Evolutionary conservation across 1,284 basidiomycete species (phyloP), one percentile per base, ranked within the genome.

Genomic region (Ustilago curta): DNA sequence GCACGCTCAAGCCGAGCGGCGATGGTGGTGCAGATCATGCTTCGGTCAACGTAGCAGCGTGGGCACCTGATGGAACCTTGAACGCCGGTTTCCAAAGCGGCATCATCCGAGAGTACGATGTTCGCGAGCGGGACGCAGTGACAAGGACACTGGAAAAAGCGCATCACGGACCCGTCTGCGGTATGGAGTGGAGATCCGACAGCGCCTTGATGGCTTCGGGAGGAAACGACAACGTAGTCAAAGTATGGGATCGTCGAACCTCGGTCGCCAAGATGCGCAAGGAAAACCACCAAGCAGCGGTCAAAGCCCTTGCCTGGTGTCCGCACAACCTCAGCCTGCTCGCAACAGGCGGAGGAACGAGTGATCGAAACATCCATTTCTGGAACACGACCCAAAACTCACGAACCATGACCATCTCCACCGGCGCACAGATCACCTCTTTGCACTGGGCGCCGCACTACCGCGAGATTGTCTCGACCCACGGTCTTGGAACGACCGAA

Each of bases 181-280:
- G 83, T 6, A 78, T 84, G 56, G 67, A 71, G 25, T 84, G 82
- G 81, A 70, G 83, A 16, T 70, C 66, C 19, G 87, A 88, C 70
- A 87, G 87, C 83, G 89, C 90, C 12, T 90, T 94, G 74, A 92
- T 95, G 87, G 87, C 97, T 63, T 97, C 95, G 1, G 97, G 96
- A 74, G 96, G 96, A 32, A 94, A 95, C 84, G 97, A 99, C 89
- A 97, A 97, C 86, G 89, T 92, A 51, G 94, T 99, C 2, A 94
- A 97, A 82, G 86, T 99, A 16, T 99, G 96, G 85, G 95, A 98
- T 87, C 89, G 91, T 66, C 88, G 88, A 80, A 92, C 91, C 11
- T 91, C 92, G 85, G 97, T 97, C 85, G 93, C 96, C 11, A 86
- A 97, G 59, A 93, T 92, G 29, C 90, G 98, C 84, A 97, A 97